Base-by-base conservation (phyloP, 768 basidiomycete genomes). In the Kwoniella mangroviensis region DNA sequence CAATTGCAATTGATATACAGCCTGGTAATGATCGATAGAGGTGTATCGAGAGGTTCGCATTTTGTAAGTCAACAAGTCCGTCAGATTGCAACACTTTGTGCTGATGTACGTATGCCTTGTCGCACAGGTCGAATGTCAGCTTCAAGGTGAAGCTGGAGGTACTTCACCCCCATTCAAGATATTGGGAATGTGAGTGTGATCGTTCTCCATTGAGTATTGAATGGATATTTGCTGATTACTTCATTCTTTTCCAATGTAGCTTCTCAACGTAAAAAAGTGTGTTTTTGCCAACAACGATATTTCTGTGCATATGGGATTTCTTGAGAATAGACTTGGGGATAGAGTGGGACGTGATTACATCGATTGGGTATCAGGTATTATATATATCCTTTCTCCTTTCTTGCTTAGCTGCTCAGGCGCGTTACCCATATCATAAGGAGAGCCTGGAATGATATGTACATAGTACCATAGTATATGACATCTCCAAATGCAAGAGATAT, bases 101-200 rank as follows among this genome's bases (percentile, higher is more conserved):
- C 43, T 67, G 51, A 53, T 28, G 4, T 6, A 59, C 34, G 40
- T 11, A 24, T 52, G 9, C 19, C 24, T 52, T 12, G 22, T 34
- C 5, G 34, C 11, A 43, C 56, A 75, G 76, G 75, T 97, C 69
- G 94, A 98, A 79, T 99, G 96, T 82, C 84, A 90, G 81, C 84
- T 97, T 53, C 76, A 91, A 76, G 96, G 96, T 3, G 92, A 94
- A 79, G 94, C 96, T 78, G 94, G 93, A 1, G 85, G 88, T 77
- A 85, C 85, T 63, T 90, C 94, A 9, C 88, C 90, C 9, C 85
- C 88, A 55, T 98, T 98, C 87, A 96, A 92, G 85, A 89, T 98
- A 72, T 87, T 97, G 42, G 96, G 96, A 51, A 87, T 98, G 73
- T 97, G 94, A 81, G 85, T 93, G 43, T 17, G 12, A 17, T 26